phyloP scores from a whole-genome alignment of 2,329 filamentous ascomycete species.

The Xylariales sp. region DNA sequence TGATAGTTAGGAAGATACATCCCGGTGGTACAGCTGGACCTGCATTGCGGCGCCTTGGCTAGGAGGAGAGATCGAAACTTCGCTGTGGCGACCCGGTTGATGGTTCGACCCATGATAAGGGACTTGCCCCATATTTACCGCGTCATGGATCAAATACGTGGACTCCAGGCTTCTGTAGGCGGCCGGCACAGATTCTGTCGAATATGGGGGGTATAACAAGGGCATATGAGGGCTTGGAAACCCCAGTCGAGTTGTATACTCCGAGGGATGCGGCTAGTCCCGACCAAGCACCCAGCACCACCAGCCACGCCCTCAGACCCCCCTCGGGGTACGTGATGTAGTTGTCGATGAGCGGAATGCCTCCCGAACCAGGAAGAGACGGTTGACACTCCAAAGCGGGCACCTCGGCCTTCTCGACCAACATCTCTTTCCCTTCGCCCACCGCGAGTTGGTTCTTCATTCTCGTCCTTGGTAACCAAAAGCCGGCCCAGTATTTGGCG shows the following conservation, averaged over 20 bases:
- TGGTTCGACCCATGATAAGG: too few species aligned
- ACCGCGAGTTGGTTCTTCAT: background rate
- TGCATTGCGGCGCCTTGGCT: too few species aligned
- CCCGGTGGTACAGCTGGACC: too few species aligned
- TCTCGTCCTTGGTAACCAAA: background rate
- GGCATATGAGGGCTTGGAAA: background rate
- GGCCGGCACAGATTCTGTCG: too few species aligned
- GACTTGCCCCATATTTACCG: too few species aligned
- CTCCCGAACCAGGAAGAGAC: conserved; percentile 2
- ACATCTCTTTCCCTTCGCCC: background rate
- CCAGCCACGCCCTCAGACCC: conserved; percentile 25
- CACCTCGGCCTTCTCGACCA: background rate
- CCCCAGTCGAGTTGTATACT: conserved; percentile 30
- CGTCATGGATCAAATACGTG: too few species aligned
- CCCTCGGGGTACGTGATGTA: conserved; percentile 27
- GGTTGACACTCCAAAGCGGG: background rate
- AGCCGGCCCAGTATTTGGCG: background rate
- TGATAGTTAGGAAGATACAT: too few species aligned
- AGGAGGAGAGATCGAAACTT: too few species aligned
- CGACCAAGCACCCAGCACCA: conserved; percentile 27
- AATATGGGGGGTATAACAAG: too few species aligned
- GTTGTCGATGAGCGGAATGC: conserved; percentile 2
- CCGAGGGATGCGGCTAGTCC: conserved; percentile 29
- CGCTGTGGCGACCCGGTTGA: too few species aligned
- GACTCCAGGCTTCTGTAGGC: too few species aligned